Base-by-base conservation (phyloP, 2,329 filamentous ascomycete genomes). In the Ploettnerulaceae sp. region DNA sequence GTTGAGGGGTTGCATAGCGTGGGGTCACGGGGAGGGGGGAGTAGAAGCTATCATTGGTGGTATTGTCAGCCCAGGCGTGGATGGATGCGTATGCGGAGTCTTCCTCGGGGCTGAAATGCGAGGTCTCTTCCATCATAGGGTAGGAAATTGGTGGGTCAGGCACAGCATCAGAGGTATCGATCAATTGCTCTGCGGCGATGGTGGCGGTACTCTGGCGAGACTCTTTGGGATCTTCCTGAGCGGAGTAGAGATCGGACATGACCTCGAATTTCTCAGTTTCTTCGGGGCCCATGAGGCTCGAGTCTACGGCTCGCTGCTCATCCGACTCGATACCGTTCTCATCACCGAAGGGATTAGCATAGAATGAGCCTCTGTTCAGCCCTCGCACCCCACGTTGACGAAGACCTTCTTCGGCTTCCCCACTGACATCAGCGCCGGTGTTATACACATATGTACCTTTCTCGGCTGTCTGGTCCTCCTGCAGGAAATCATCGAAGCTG, bases 41-140 rank as follows among this genome's bases (percentile, higher is more conserved):
- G 68, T 81, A 82, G 57, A 82, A 81, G 57, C 72, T 71, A 7
- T 68, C 42, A 26, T 58, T 59, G 7, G 59, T 54, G 18, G n/a
- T n/a, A n/a, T 60, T 54, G 54, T 79, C 72, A 1, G 79, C 79
- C 79, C 80, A 83, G 0, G 79, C 80, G 59, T 83, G 77, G 54
- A 83, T 82, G 1, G 77, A 79, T 35, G 74, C 73, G 58, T 75
- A 82, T 1, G 75, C 72, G 11, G 74, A 71, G 26, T 61, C 53
- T 2, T 68, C 62, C 54, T 75, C 69, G 7, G 74, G 71, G 7
- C 38, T 42, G 28, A 49, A 48, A n/a, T n/a, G n/a, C n/a, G n/a
- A n/a, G 43, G 54, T 49, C 5, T 43, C 47, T 32, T 62, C 60
- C 9, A 52, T 47, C 7, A 45, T 52, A 7, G 61, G 60, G n/a